Evolutionary conservation across 495 filamentous ascomycete species (phyloP).

Genomic region (Trichodelitschia bisporula): DNA sequence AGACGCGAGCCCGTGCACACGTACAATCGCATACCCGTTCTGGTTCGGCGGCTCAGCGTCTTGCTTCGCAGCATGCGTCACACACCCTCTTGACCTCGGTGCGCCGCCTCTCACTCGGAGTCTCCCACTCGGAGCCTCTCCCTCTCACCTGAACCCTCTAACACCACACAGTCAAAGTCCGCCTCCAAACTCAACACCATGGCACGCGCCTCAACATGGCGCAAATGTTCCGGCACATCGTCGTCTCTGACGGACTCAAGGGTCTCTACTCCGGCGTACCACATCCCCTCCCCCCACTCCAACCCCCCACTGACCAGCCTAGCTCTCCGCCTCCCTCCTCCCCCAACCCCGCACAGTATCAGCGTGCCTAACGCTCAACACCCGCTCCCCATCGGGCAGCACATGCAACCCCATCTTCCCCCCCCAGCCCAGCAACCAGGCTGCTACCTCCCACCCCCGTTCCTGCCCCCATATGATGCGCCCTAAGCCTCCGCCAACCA

Average conservation of each 20-base stretch:
- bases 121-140: too few relatives aligned
- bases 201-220: constrained; percentile 35
- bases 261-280: constrained; percentile 63
- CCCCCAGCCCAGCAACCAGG: too few relatives aligned
- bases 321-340: constrained; percentile 77
- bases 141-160: too few relatives aligned
- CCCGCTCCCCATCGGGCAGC: too few relatives aligned
- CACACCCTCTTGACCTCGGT: constrained; percentile 75
- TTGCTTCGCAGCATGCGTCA: constrained; percentile 70
- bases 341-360: too few relatives aligned
- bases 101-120: constrained; percentile 12
- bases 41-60: constrained; percentile 91
- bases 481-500: too few relatives aligned
- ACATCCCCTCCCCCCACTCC: constrained; percentile 1
- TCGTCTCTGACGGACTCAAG: constrained; percentile 36
- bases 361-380: too few relatives aligned
- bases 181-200: constrained; percentile 45
- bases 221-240: constrained; percentile 55
- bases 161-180: constrained; percentile 21
- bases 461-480: too few relatives aligned
- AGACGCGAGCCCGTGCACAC: background rate
- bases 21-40: constrained; percentile 27
- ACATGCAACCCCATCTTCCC: too few relatives aligned
- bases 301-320: background rate
- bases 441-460: too few relatives aligned